These are phyloP conservation scores for Hemileia vastatrix DNA, from an alignment of 1,284 basidiomycete species.

Conservation along the genomic window DNA sequence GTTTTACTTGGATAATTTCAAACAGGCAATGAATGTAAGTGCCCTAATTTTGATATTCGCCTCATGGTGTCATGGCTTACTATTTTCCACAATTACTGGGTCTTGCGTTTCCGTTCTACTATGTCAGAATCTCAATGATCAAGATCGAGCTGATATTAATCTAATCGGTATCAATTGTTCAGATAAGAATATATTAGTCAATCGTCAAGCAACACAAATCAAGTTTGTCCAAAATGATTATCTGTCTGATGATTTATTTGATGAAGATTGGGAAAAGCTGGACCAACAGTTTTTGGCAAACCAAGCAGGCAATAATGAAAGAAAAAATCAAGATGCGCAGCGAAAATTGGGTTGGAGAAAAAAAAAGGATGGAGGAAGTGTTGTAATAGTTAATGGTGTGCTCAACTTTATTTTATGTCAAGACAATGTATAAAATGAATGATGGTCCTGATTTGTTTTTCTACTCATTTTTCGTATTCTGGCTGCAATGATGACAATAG, in stretches of 20 bases:
- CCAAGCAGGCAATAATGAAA: too few species aligned
- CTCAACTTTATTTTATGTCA: background rate
- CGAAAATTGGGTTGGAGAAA: background rate
- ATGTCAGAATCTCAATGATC: background rate
- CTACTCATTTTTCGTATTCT: too few species aligned
- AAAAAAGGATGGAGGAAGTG: background rate
- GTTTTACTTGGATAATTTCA: slow-evolving; percentile 4
- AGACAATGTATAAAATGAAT: background rate
- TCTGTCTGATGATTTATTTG: background rate
- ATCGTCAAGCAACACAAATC: background rate
- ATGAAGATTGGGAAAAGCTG: background rate
- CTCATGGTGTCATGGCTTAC: background rate
- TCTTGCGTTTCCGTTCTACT: background rate
- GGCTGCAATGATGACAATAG: too few species aligned
- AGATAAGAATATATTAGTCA: background rate
- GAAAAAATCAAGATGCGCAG: too few species aligned
- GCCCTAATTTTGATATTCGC: background rate
- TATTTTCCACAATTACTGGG: background rate
- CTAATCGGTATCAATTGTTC: background rate
- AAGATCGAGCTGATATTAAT: background rate
- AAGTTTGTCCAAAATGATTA: background rate
- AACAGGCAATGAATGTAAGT: slow-evolving; percentile 7
- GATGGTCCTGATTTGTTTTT: background rate
- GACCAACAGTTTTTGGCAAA: background rate
- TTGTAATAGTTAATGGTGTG: background rate